Base-by-base conservation (phyloP, 176 grass and related monocot genomes). In the Chloris gayana region DNA sequence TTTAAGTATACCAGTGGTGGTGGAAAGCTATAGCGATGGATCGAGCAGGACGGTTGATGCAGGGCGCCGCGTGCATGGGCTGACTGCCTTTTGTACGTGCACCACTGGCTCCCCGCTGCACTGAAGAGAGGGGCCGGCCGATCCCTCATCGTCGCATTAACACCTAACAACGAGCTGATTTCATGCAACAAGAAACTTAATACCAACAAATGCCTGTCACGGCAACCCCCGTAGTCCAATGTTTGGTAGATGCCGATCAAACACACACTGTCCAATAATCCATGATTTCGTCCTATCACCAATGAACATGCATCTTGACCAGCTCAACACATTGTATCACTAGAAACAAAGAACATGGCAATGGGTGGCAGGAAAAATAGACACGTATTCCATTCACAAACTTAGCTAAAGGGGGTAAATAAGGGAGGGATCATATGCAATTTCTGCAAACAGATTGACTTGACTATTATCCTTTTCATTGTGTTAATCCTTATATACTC, bases 61-160 rank as follows among this genome's bases (percentile, higher is more conserved):
- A 73, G 38, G 80, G 29, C 80, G 86, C 86, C 86, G 86, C 80
- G 76, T 83, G 86, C 86, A 88, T 37, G 68, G 69, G 2, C 27
- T 44, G 59, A 69, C 11, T 51, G 69, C 56, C 79, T 82, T 72
- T 49, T 63, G 27, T 50, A 46, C 58, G 58, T 64, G 39, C 26
- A 34, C 67, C 39, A 33, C 26, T 69, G 85, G 47, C 86, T 88
- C 80, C 30, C 80, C 7, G 86, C 24, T 5, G n/a, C 25, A 46
- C 19, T 42, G 56, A 87, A 87, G 39, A n/a, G n/a, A 78, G 79
- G 67, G 71, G 49, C 1, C 5, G 62, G 18, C 21, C 22, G 54
- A 24, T 4, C 58, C 4, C 58, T 61, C 3, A 61, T 15, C 29
- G 9, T 50, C 27, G 75, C 39, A 47, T 76, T 64, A 63, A 8